Percentiles rank a stretch among this genome's conserved stretches.
Evolutionary conservation across 73 alveolate species (phyloP).

Genomic region (Stentor coeruleus): DNA sequence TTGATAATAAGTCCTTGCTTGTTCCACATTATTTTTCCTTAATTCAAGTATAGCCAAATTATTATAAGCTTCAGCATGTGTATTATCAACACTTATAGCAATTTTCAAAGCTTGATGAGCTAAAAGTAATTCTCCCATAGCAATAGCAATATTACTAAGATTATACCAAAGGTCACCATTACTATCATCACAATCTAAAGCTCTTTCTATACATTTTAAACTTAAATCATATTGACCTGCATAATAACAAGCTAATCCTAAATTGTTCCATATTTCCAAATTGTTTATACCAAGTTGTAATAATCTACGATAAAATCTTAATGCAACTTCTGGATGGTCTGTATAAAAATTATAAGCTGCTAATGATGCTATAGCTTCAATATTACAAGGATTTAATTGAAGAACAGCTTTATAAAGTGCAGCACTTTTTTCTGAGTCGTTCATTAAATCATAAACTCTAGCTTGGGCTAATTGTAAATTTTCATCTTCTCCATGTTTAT

Average conservation of each 20-base stretch:
- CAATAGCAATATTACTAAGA: constrained; percentile 79
- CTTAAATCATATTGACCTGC: constrained; percentile 97
- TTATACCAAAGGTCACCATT: constrained; percentile 91
- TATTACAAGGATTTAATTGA: constrained; percentile 77
- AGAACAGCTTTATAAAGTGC: constrained; percentile 79
- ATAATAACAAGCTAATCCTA: constrained; percentile 97
- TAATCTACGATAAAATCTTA: constrained; percentile 92
- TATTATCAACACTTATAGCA: constrained; percentile 76
- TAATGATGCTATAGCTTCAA: constrained; percentile 98
- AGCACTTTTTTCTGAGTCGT: constrained; percentile 77
- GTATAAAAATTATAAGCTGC: constrained; percentile 97
- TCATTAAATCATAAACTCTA: constrained; percentile 88
- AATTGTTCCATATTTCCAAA: constrained; percentile 98
- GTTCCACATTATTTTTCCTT: constrained; percentile 88
- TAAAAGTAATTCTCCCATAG: constrained; percentile 90
- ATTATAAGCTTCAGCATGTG: constrained; percentile 90
- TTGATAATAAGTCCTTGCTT: constrained; percentile 85
- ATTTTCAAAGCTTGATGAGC: constrained; percentile 82
- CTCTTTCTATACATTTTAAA: constrained; percentile 89
- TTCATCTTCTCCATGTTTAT: constrained; percentile 79
- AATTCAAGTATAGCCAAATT: constrained; percentile 94
- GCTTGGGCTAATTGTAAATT: constrained; percentile 80
- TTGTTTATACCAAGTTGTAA: constrained; percentile 93
- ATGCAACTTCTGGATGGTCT: constrained; percentile 99
- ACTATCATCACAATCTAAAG: constrained; percentile 74